phyloP scores from a whole-genome alignment of 1,284 basidiomycete genomes.

The Acaromyces ingoldii region DNA sequence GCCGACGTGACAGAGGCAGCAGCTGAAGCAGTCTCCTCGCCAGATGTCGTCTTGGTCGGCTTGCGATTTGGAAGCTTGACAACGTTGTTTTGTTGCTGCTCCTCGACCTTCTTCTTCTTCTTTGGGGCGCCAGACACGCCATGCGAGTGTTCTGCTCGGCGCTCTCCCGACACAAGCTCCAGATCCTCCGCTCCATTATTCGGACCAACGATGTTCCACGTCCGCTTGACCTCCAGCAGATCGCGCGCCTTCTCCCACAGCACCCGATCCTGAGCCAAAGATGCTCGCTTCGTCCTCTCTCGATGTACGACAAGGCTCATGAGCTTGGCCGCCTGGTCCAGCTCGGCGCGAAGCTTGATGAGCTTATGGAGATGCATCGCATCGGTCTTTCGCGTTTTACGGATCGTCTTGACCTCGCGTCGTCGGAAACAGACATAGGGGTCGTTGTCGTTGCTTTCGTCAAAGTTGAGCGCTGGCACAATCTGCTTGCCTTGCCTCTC shows the following conservation, averaged over 20 bases:
- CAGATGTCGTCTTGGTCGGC: constrained; percentile 80
- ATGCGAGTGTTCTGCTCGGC: constrained; percentile 22
- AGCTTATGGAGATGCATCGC: constrained; percentile 48
- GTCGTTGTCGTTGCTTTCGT: constrained; percentile 89
- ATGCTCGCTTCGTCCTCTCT: constrained; percentile 41
- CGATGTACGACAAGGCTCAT: constrained; percentile 42
- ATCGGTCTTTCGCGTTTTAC: constrained; percentile 71
- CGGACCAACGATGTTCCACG: constrained; percentile 40
- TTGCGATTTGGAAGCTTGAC: constrained; percentile 61
- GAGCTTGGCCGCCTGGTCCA: constrained; percentile 35
- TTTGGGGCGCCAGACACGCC: constrained; percentile 25
- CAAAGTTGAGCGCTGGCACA: constrained; percentile 54
- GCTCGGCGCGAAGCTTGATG: constrained; percentile 42
- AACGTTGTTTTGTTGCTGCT: constrained; percentile 15
- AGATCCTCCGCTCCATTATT: constrained; percentile 42
- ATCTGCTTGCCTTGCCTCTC: constrained; percentile 41
- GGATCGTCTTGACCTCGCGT: constrained; percentile 85
- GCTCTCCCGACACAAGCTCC: constrained; percentile 40
- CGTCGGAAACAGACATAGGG: constrained; percentile 98
- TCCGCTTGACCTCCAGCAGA: constrained; percentile 40
- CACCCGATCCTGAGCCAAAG: constrained; percentile 24
- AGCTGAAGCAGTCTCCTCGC: constrained; percentile 7
- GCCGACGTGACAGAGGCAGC: background rate
- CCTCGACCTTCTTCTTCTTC: constrained; percentile 46
- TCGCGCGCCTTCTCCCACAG: constrained; percentile 39